A percentile compares a stretch with the other conserved stretches of the same genome.
Conservation (phyloP, 139 green algal species). For the Micromonas pusilla region DNA sequence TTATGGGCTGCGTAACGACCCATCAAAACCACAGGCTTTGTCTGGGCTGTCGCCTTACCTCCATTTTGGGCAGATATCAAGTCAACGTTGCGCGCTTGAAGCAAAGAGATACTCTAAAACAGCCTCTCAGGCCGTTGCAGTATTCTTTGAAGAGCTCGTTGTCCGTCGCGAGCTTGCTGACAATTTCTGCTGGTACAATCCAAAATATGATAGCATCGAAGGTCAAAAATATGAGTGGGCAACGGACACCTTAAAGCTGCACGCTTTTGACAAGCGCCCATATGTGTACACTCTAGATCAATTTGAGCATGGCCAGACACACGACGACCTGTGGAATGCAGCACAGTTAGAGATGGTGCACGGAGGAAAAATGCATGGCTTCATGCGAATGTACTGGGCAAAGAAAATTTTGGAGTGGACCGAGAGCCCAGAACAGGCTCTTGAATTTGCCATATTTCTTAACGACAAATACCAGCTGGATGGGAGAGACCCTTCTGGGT, state of each 20-base stretch:
- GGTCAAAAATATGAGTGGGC: constrained; percentile 70
- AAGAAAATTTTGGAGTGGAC: constrained; percentile 99
- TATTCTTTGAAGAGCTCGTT: constrained; percentile 90
- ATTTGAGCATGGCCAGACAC: constrained; percentile 74
- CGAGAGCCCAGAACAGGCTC: constrained; percentile 60
- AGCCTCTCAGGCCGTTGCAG: constrained; percentile 64
- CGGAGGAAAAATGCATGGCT: constrained; percentile 95
- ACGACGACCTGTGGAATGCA: constrained; percentile 72
- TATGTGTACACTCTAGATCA: constrained; percentile 55
- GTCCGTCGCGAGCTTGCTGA: constrained; percentile 85
- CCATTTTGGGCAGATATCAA: constrained; percentile 79
- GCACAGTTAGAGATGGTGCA: constrained; percentile 81
- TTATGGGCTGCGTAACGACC: constrained; percentile 87
- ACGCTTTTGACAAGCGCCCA: constrained; percentile 51
- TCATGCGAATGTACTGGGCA: constrained; percentile 97
- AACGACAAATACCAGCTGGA: constrained; percentile 75
- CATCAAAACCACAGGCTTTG: constrained; percentile 49
- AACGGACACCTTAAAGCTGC: constrained; percentile 59
- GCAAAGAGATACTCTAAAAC: constrained; percentile 46
- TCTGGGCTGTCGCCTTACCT: constrained; percentile 82
- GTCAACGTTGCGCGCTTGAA: constrained; percentile 75
- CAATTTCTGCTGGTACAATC: constrained; percentile 77
- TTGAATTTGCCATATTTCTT: constrained; percentile 74
- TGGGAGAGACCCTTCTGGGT: constrained; percentile 44
- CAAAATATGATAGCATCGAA: constrained; percentile 78